phyloP scores from a whole-genome alignment of 352 stramenopile species.

The Plasmopara muralis region DNA sequence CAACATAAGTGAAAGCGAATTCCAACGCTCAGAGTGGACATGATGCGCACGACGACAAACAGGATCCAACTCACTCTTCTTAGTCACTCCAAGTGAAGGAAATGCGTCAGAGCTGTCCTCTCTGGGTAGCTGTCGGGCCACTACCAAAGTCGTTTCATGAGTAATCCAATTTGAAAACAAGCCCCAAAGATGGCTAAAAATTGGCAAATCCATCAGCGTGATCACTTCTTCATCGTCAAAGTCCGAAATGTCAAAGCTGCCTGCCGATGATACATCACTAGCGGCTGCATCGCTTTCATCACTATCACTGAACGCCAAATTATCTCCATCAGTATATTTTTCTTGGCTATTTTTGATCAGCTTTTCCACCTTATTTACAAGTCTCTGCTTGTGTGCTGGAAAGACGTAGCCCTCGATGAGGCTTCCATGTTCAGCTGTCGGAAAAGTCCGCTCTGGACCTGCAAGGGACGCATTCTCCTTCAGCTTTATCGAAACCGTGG shows the following conservation, averaged over 20 bases:
- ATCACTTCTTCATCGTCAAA: constrained; percentile 68
- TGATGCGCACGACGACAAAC: constrained; percentile 39
- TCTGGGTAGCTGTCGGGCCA: constrained; percentile 30
- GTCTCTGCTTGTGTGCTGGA: constrained; percentile 64
- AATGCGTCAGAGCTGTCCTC: constrained; percentile 6
- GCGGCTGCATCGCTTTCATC: constrained; percentile 52
- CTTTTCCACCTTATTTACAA: constrained; percentile 68
- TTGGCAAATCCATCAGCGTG: constrained; percentile 54
- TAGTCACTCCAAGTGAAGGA: constrained; percentile 7
- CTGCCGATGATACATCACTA: constrained; percentile 42
- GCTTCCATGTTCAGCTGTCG: constrained; percentile 45
- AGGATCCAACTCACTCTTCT: constrained; percentile 35
- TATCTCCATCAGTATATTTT: constrained; percentile 19
- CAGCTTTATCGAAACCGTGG: constrained; percentile 16
- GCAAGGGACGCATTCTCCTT: constrained; percentile 39
- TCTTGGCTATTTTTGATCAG: constrained; percentile 39
- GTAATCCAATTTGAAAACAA: constrained; percentile 66
- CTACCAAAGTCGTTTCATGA: constrained; percentile 57
- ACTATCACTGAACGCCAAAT: constrained; percentile 67
- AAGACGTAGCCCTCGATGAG: constrained; percentile 84
- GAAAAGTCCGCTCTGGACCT: constrained; percentile 43
- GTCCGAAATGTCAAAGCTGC: constrained; percentile 57
- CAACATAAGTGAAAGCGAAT: constrained; percentile 61
- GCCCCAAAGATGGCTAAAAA: constrained; percentile 69
- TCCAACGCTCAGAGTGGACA: constrained; percentile 53